These are phyloP conservation scores for Aspergillus neoniger DNA, from an alignment of 2,329 filamentous ascomycete species.

Conservation along the genomic window DNA sequence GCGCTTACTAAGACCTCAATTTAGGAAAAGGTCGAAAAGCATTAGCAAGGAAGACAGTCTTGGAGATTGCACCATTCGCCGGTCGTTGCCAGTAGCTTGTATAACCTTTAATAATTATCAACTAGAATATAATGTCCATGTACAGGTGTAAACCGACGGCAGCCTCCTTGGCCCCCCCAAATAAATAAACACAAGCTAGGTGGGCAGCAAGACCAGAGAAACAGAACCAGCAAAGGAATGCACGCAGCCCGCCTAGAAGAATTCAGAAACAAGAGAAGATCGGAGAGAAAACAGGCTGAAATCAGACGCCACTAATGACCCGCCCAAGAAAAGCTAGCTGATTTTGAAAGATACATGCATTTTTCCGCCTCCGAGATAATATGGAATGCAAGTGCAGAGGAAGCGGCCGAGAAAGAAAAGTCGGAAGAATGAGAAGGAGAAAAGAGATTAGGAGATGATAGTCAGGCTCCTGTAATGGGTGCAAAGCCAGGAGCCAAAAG, in stretches of 20 bases:
- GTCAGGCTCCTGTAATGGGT: neutral
- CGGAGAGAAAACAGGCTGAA: neutral
- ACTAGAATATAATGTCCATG: conserved; percentile 7
- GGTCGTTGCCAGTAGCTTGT: neutral
- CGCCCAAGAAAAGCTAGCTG: neutral
- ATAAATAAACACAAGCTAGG: neutral
- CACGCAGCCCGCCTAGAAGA: neutral
- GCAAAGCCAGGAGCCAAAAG: neutral
- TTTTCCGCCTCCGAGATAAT: neutral
- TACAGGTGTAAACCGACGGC: neutral
- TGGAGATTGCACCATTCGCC: too few relatives aligned
- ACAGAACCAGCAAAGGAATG: neutral
- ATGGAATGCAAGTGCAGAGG: neutral
- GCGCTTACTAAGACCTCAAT: neutral
- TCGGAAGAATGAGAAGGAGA: neutral
- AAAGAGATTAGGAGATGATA: neutral
- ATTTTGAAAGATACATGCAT: neutral
- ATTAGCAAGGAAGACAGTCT: too few relatives aligned
- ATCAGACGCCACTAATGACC: conserved; percentile 6
- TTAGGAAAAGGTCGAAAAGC: too few relatives aligned
- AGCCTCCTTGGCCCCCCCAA: neutral
- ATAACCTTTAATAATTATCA: neutral
- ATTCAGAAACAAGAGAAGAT: neutral
- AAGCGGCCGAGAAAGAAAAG: neutral
- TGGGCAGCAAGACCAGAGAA: neutral